Evolutionary conservation across 495 filamentous ascomycete genomes (phyloP).

Genomic region (Massariosphaeria phaeospora): DNA sequence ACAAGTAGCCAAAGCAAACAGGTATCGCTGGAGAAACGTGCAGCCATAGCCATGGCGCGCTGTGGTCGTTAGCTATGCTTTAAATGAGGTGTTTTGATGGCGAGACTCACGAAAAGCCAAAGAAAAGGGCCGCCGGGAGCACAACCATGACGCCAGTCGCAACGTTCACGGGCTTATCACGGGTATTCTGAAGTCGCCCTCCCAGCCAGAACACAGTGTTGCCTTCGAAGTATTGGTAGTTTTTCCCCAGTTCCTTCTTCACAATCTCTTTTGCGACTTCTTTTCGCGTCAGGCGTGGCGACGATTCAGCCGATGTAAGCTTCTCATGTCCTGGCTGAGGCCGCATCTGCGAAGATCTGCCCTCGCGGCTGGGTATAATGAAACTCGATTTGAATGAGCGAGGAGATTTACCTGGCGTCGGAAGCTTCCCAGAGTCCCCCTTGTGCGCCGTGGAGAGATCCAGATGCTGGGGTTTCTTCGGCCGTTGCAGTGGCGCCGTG

Average conservation of each 20-base stretch:
- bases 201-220: conserved; percentile 86
- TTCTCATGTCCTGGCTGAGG: conserved; percentile 64
- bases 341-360: conserved; percentile 35
- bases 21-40: conserved; percentile 90
- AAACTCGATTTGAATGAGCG: conserved; percentile 68
- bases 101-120: conserved; percentile 65
- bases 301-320: conserved; percentile 69
- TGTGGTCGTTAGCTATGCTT: conserved; percentile 32
- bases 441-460: conserved; percentile 42
- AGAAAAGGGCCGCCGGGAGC: conserved; percentile 74
- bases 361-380: conserved; percentile 52
- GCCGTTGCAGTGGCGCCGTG: conserved; percentile 63
- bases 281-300: conserved; percentile 51
- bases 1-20: conserved; percentile 83
- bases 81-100: conserved; percentile 3
- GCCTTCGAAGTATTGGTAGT: conserved; percentile 87
- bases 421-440: conserved; percentile 44
- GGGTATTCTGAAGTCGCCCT: conserved; percentile 81
- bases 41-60: conserved; percentile 83
- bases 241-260: conserved; percentile 55
- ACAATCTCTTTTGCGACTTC: conserved; percentile 41
- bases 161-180: conserved; percentile 86
- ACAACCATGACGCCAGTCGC: conserved; percentile 74
- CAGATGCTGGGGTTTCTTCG: conserved; percentile 30
- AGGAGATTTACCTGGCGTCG: conserved; percentile 60